phyloP scores from a whole-genome alignment of 768 basidiomycete species.

The Termitomyces sp. region DNA sequence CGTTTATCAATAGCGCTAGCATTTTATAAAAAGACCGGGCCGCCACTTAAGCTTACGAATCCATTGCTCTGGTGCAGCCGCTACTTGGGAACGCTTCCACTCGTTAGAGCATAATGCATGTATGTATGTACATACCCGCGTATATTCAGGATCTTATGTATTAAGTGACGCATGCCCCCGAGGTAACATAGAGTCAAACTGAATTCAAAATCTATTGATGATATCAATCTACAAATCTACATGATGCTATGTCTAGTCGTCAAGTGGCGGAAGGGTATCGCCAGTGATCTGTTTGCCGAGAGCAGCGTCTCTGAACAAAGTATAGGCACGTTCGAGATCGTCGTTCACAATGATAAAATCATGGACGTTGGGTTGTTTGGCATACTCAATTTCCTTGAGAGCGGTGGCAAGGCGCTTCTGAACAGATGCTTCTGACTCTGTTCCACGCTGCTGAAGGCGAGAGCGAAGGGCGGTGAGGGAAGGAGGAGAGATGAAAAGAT shows the following conservation, averaged over 20 bases:
- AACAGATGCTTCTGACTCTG: conserved; percentile 73
- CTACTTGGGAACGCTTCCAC: too few relatives aligned
- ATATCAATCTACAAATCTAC: not conserved
- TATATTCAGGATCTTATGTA: too few relatives aligned
- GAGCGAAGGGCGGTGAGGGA: conserved; percentile 63
- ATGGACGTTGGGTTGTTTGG: conserved; percentile 68
- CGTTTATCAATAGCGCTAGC: not conserved
- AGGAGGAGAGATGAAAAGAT: conserved; percentile 91
- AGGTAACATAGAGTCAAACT: too few relatives aligned
- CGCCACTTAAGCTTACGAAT: not conserved
- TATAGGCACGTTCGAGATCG: conserved; percentile 79
- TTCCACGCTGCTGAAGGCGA: conserved; percentile 78
- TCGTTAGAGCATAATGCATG: too few relatives aligned
- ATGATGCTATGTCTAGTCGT: too few relatives aligned
- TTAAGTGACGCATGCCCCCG: too few relatives aligned
- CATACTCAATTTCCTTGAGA: conserved; percentile 78
- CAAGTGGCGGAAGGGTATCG: conserved; percentile 65
- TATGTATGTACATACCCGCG: too few relatives aligned
- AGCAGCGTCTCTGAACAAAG: conserved; percentile 71
- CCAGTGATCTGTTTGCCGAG: conserved; percentile 59
- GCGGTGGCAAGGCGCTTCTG: conserved; percentile 76
- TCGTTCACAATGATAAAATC: conserved; percentile 91
- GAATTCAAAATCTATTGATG: not conserved
- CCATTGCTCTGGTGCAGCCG: too few relatives aligned
- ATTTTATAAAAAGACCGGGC: not conserved